These are phyloP conservation scores for Casaregolazyma suthepensis DNA, from an alignment of 1,139 yeast species.

Conservation along the genomic window DNA sequence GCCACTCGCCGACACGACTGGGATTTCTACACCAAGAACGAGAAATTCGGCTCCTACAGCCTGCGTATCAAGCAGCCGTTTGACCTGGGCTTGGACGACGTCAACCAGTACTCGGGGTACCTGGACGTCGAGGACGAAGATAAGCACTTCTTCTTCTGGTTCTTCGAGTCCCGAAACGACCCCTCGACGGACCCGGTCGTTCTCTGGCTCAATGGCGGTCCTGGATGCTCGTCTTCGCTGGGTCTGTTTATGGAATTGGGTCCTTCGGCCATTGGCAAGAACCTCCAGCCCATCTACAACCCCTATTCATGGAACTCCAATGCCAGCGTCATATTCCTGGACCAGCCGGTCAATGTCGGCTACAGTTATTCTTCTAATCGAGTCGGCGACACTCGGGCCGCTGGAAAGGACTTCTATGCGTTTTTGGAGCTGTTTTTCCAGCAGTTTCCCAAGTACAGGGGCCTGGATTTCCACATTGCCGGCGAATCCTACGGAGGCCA, in stretches of 20 bases:
- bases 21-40: slow-evolving; percentile 5
- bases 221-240: slow-evolving; percentile 66
- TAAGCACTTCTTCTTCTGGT: slow-evolving; percentile 80
- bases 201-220: slow-evolving; percentile 71
- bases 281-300: slow-evolving; percentile 48
- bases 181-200: slow-evolving; percentile 58
- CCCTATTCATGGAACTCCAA: slow-evolving; percentile 66
- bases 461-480: slow-evolving; percentile 81
- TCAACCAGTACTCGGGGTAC: slow-evolving; percentile 64
- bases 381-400: slow-evolving; percentile 46
- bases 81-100: slow-evolving; percentile 62
- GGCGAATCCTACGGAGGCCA: slow-evolving; percentile 98
- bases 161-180: slow-evolving; percentile 64
- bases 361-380: slow-evolving; percentile 52
- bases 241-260: slow-evolving; percentile 66
- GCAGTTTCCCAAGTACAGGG: slow-evolving; percentile 78
- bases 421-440: slow-evolving; percentile 83
- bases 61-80: slow-evolving; percentile 36
- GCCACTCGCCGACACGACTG: slow-evolving; percentile 1
- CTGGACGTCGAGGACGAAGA: slow-evolving; percentile 70
- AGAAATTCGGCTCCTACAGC: slow-evolving; percentile 12
- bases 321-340: slow-evolving; percentile 64
- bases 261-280: slow-evolving; percentile 49
- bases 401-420: slow-evolving; percentile 89
- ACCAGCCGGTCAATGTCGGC: slow-evolving; percentile 74